Evolutionary conservation across 2,329 filamentous ascomycete genomes (phyloP), one percentile per base, ranked within the genome.

Genomic region (Epichloe coenophiala): DNA sequence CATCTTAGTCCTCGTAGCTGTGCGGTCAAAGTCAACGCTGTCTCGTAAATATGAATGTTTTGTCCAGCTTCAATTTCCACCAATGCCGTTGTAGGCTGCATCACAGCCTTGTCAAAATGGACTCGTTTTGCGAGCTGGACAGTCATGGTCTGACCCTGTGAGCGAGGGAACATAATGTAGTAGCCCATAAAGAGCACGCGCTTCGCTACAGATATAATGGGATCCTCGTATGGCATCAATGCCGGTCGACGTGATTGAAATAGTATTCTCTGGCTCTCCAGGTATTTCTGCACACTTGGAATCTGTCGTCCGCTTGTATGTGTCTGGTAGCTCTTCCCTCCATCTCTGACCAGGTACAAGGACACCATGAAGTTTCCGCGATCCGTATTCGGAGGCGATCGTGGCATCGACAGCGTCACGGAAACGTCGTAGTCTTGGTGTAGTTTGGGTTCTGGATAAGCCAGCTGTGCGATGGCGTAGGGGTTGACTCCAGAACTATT

Each of bases 331-430:
- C 27, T 37, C 4, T 47, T 49, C 5, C 9, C 43, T 8, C 39
- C 38, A 6, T 51, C 52, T 27, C 74, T 74, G 47, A 86, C 75
- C 48, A 95, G 77, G 53, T 81, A 77, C 15, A 95, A 70, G 45
- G 86, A 83, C 17, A 97, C 71, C 93, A 98, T 98, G 73, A 96
- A 97, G 69, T 97, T 97, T 31, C 93, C 93, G 13, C 78, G 77
- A 2, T 77, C 77, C 21, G 86, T 68, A 60, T 98, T 98, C 2
- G 75, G 68, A 0, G 80, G 81, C 2, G 88, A 93, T 40, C 84
- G 81, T 17, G 93, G 93, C 55, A 98, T 73, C 3, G 78, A 76
- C 35, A 98, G 74, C 21, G 80, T 73, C 1, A 97, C 74, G 5
- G 78, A 75, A 41, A 98, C 77, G 65, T 97, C 89, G 72, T 98